Evolutionary conservation across 768 basidiomycete genomes (phyloP), one percentile per base, ranked within the genome.

Genomic region (Neoboletus brunneissimus): DNA sequence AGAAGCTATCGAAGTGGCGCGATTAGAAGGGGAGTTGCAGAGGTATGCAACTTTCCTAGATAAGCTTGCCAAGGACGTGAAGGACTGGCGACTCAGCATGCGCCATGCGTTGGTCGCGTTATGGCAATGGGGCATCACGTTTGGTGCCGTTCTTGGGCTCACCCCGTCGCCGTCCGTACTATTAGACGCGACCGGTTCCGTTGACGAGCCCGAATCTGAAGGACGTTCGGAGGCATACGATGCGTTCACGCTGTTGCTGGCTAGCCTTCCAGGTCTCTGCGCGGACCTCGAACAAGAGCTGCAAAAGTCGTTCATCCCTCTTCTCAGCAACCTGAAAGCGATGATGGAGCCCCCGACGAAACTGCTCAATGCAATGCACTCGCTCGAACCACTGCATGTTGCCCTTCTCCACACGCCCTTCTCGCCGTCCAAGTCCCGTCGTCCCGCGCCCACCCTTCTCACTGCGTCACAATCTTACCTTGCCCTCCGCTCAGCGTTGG

Each of bases 391-490:
- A 2, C 79, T 85, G 16, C 91, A 93, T 63, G 78, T 81, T 48
- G 82, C 83, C 54, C 79, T 91, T 5, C 76, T 91, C 50, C 86
- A 86, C 53, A 80, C 86, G 71, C 83, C 81, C 22, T 76, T 86
- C 38, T 76, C 79, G 38, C 60, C 77, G 1, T 86, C 88, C 64
- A 84, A 85, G 45, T 63, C 58, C 13, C 69, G 67, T 4, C 79
- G 88, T 3, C 89, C 89, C 0, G 80, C 88, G 1, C 75, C 83
- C 0, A 70, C 84, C 5, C 81, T 93, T 12, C 75, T 89, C 22
- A 84, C 86, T 23, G 88, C 89, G 7, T 90, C 88, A 1, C 81
- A 83, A 42, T 85, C 87, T 48, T 94, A 91, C 68, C 76, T 90
- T 22, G 90, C 89, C 0, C 77, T 94, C 5, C 81, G 88, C 5